Percentiles rank a stretch among this genome's conserved stretches.
Conservation (phyloP, 2,329 filamentous ascomycete genomes). For the Phialophora macrospora region DNA sequence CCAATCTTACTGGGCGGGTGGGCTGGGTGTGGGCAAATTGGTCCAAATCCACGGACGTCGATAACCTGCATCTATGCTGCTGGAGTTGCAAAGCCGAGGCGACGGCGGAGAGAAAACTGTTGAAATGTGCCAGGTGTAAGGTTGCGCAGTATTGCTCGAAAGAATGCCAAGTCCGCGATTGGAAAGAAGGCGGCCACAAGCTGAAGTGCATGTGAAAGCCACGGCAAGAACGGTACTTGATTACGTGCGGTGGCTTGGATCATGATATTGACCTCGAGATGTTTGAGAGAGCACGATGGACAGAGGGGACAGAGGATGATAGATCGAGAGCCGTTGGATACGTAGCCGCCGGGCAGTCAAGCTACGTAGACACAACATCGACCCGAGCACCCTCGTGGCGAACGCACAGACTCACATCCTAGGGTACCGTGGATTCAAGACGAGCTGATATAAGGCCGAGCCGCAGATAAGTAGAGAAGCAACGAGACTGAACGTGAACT, state of each 20-base stretch:
- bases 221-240: background rate
- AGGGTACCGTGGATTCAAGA: too few species aligned
- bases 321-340: too few species aligned
- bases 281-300: background rate
- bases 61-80: background rate
- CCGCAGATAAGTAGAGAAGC: too few species aligned
- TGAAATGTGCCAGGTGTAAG: slow-evolving; percentile 12
- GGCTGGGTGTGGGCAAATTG: background rate
- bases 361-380: too few species aligned
- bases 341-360: too few species aligned
- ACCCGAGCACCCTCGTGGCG: too few species aligned
- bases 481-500: too few species aligned
- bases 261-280: background rate
- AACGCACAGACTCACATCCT: too few species aligned
- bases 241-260: background rate
- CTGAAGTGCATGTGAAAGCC: background rate
- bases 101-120: background rate
- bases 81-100: background rate
- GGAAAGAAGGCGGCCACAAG: slow-evolving; percentile 12
- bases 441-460: too few species aligned
- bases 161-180: slow-evolving; percentile 12
- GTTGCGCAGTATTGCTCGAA: slow-evolving; percentile 18
- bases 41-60: background rate
- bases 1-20: slow-evolving; percentile 8
- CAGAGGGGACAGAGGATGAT: too few species aligned